Base-by-base conservation (phyloP, 805 yeast genomes). In the Scheffersomyces coipomensis region DNA sequence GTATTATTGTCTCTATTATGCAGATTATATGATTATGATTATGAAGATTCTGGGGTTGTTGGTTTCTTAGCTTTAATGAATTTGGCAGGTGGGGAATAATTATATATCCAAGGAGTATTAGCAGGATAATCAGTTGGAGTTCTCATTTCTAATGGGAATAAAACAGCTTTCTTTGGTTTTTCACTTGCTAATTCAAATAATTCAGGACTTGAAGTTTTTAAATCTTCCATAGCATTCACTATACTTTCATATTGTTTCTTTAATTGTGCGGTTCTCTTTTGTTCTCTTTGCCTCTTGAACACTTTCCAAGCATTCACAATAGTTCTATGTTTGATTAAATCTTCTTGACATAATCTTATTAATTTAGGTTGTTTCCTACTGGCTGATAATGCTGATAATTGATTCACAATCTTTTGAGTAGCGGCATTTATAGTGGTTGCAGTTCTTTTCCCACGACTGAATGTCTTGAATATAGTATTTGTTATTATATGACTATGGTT, bases 71-170 rank as follows among this genome's bases (percentile, higher is more conserved):
- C n/a, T n/a, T n/a, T n/a, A n/a, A n/a, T n/a, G n/a, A n/a, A n/a
- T n/a, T n/a, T n/a, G n/a, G n/a, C 26, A 2, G 29, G 33, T n/a
- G 40, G 40, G 17, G 52, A 42, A 43, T 52, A 64, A 46, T 80
- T 77, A 52, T 77, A 76, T 40, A 81, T 79, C 97, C 97, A 90
- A 15, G 85, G 71, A 44, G 76, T 74, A 53, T 78, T 79, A 15
- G 97, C 85, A 11, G 99, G 99, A 45, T 71, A 87, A 40, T 89
- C 91, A 1, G 95, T 85, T 16, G 99, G 99, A 8, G 87, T 80
- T 55, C 93, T 79, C 60, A 88, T 59, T 55, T 91, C 97, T 51
- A 86, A 65, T 4, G 96, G 91, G 60, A 87, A 89, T 52, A 88
- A 41, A 15, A 22, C 34, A 19, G 35, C 38, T 19, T 49, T 49